These are phyloP conservation scores for Pseudocercospora musae DNA, from an alignment of 2,329 filamentous ascomycete genomes.

Conservation along the genomic window DNA sequence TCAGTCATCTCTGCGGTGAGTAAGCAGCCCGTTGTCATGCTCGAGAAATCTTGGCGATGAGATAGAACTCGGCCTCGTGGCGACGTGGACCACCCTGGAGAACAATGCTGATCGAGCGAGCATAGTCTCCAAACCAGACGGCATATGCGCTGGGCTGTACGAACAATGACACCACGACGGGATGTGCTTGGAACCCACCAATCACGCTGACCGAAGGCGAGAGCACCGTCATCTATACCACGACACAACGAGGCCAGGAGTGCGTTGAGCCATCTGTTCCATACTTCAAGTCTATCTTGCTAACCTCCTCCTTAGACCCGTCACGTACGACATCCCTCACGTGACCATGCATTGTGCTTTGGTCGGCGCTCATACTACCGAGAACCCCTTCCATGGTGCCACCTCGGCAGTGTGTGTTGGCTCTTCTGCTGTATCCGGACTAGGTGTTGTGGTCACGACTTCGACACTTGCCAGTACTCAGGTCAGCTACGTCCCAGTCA, in stretches of 20 bases:
- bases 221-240: slow-evolving; percentile 27
- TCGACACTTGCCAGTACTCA: slow-evolving; percentile 29
- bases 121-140: slow-evolving; percentile 24
- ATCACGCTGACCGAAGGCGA: slow-evolving; percentile 32
- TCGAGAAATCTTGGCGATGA: no score
- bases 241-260: slow-evolving; percentile 15
- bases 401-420: slow-evolving; percentile 27
- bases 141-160: slow-evolving; percentile 29
- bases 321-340: slow-evolving; percentile 7
- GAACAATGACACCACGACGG: slow-evolving; percentile 13
- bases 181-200: slow-evolving; percentile 25
- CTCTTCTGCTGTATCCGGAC: slow-evolving; percentile 21
- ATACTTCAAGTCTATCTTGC: not conserved
- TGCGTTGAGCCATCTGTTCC: slow-evolving; percentile 10
- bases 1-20: slow-evolving; percentile 23
- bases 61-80: not conserved
- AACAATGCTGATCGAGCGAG: not conserved
- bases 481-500: slow-evolving; percentile 29
- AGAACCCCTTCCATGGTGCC: slow-evolving; percentile 17
- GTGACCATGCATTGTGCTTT: slow-evolving; percentile 27
- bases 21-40: not conserved
- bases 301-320: not conserved
- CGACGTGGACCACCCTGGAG: not conserved
- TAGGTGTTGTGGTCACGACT: slow-evolving; percentile 29
- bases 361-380: slow-evolving; percentile 24